These are phyloP conservation scores for Mycena rosella DNA, from an alignment of 768 basidiomycete genomes.

Conservation along the genomic window DNA sequence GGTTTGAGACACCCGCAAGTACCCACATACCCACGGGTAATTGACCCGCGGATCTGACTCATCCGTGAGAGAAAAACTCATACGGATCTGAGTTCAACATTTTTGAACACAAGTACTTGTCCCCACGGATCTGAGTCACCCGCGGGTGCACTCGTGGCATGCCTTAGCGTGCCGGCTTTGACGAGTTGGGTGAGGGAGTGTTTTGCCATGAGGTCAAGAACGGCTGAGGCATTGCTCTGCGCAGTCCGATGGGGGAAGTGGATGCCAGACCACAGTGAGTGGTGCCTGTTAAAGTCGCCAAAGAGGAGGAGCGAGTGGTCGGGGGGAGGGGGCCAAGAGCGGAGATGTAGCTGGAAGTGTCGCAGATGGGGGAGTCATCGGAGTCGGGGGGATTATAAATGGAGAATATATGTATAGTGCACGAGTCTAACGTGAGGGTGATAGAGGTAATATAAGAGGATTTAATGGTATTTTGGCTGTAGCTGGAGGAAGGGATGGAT, in stretches of 20 bases:
- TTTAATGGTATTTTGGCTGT: too few relatives aligned
- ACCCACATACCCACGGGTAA: neutral
- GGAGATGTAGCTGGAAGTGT: neutral
- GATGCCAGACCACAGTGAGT: neutral
- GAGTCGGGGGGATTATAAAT: neutral
- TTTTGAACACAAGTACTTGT: neutral
- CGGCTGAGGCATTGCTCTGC: neutral
- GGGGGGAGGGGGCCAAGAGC: neutral
- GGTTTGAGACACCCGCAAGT: too few relatives aligned
- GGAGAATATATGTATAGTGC: too few relatives aligned
- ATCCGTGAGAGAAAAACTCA: conserved; percentile 7
- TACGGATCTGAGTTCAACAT: conserved; percentile 3
- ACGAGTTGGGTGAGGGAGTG: neutral
- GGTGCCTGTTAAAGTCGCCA: neutral
- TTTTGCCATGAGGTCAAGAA: neutral
- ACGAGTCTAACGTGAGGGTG: too few relatives aligned
- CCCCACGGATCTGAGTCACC: conserved; percentile 7
- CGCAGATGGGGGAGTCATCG: neutral
- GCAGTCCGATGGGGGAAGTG: neutral
- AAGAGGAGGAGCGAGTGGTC: neutral
- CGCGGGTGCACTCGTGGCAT: conserved; percentile 9
- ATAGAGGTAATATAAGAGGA: too few relatives aligned
- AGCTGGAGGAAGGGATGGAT: too few relatives aligned
- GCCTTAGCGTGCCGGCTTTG: neutral
- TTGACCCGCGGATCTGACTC: conserved; percentile 1